Conservation (phyloP, 139 green algal genomes). For the Chlorella sp. region DNA sequence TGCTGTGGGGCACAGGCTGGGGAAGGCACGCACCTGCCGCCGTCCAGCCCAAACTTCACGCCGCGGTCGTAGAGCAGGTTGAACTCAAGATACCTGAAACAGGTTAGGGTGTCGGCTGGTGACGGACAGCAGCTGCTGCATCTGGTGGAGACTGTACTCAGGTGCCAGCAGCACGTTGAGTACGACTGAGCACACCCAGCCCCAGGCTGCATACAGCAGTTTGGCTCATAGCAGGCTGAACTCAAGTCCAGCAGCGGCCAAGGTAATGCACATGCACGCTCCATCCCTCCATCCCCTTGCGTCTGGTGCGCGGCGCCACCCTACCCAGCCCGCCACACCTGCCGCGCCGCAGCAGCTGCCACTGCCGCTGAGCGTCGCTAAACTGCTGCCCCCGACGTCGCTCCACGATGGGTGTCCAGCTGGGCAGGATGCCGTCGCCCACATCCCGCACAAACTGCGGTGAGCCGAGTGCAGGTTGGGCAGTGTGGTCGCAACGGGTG, state of each 20-base stretch:
- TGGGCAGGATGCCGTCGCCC: conserved; percentile 69
- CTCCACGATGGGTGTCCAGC: conserved; percentile 79
- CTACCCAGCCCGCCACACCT: conserved; percentile 52
- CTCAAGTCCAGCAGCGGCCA: no score
- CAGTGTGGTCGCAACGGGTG: not conserved
- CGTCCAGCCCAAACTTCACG: conserved; percentile 81
- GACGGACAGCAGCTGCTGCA: no score
- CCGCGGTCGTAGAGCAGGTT: conserved; percentile 98
- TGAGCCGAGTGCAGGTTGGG: not conserved
- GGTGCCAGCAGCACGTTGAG: no score
- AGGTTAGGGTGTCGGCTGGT: no score
- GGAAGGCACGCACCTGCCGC: conserved; percentile 22
- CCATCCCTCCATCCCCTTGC: no score
- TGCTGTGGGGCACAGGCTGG: no score
- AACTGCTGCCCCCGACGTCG: conserved; percentile 48
- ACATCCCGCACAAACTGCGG: conserved; percentile 68
- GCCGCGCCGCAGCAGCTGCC: conserved; percentile 86
- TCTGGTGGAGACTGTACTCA: no score
- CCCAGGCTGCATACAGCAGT: no score
- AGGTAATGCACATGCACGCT: no score
- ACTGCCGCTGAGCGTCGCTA: conserved; percentile 79
- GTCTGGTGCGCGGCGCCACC: no score
- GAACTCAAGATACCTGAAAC: conserved; percentile 94
- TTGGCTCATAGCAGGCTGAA: no score
- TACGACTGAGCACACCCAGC: no score